phyloP scores from a whole-genome alignment of 106 monocot genomes.

The Iris macrosiphon region DNA sequence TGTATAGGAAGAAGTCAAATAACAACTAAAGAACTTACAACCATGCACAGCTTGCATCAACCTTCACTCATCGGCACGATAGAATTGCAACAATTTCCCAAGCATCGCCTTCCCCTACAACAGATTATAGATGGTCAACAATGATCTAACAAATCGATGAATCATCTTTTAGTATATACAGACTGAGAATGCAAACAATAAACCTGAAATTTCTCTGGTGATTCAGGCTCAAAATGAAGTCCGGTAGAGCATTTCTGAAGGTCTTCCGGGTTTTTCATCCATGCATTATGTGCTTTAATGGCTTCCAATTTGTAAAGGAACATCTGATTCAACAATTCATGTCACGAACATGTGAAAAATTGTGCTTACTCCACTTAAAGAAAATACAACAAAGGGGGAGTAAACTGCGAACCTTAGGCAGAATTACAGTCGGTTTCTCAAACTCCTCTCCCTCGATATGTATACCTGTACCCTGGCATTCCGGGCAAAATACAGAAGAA shows the following conservation, averaged over 20 bases:
- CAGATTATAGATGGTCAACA: neutral
- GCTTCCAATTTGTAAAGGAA: slow-evolving; percentile 65
- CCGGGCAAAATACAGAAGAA: slow-evolving; percentile 69
- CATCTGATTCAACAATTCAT: slow-evolving; percentile 39
- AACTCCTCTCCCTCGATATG: slow-evolving; percentile 39
- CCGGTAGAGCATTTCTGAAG: slow-evolving; percentile 80
- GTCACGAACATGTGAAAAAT: neutral
- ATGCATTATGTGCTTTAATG: slow-evolving; percentile 54
- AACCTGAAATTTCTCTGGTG: slow-evolving; percentile 38
- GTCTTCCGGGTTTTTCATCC: slow-evolving; percentile 82
- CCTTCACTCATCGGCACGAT: slow-evolving; percentile 30
- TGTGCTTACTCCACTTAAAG: neutral
- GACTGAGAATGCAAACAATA: neutral
- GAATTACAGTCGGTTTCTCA: slow-evolving; percentile 50
- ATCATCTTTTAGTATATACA: neutral
- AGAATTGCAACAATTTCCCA: slow-evolving; percentile 64
- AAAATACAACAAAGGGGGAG: neutral
- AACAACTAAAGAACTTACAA: too few species aligned
- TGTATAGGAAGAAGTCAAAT: too few species aligned
- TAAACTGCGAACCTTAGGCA: slow-evolving; percentile 44
- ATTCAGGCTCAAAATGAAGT: slow-evolving; percentile 37
- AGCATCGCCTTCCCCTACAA: slow-evolving; percentile 53
- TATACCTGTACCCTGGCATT: slow-evolving; percentile 83
- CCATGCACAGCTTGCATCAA: neutral
- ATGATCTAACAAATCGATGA: neutral